These are phyloP conservation scores for Musa itinerans DNA, from an alignment of 176 grass and related monocot genomes.

Conservation along the genomic window DNA sequence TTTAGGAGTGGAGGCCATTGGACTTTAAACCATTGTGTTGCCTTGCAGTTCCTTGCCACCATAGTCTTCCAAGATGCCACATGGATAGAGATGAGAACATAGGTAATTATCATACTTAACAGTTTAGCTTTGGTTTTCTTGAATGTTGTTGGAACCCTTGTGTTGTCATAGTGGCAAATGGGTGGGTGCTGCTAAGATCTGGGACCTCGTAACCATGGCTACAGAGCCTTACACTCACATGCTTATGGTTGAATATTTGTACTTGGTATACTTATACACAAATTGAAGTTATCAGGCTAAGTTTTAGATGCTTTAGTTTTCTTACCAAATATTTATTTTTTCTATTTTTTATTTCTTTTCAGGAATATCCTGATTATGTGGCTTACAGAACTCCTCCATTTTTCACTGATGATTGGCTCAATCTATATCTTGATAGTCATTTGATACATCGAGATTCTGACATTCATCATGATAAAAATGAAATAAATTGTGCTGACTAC, in stretches of 20 bases:
- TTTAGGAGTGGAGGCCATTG: background rate
- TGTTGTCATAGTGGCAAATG: no score
- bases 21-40: conserved; percentile 5
- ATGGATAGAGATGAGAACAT: no score
- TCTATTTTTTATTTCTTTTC: conserved; percentile 9
- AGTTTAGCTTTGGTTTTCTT: no score
- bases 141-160: no score
- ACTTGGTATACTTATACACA: background rate
- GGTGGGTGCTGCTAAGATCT: no score
- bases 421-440: conserved; percentile 90
- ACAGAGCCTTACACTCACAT: background rate
- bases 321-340: background rate
- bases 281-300: background rate
- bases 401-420: conserved; percentile 91
- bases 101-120: no score
- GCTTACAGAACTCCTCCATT: conserved; percentile 70
- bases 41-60: no score
- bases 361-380: conserved; percentile 88
- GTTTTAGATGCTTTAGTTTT: background rate
- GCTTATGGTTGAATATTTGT: background rate
- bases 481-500: conserved; percentile 89
- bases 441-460: conserved; percentile 81
- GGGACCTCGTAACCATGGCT: background rate
- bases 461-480: conserved; percentile 72
- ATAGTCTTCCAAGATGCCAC: background rate